phyloP scores from a whole-genome alignment of 495 filamentous ascomycete genomes.

The Hypomontagnella submonticulosa region DNA sequence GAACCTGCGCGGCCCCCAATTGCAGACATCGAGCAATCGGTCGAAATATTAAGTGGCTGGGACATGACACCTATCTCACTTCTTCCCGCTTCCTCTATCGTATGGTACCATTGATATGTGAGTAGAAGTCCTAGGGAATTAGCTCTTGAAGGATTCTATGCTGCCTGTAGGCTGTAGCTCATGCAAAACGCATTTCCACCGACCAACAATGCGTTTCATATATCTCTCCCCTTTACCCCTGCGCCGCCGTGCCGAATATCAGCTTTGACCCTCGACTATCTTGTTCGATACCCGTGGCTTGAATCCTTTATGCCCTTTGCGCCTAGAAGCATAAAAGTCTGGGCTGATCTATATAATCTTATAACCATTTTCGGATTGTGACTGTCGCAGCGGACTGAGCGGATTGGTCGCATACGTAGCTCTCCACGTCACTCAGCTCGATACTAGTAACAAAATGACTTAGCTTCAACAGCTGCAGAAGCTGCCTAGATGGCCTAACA shows the following conservation, averaged over 20 bases:
- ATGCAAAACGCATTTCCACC: constrained; percentile 20
- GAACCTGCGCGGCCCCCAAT: background rate
- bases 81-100: background rate
- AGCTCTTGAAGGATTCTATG: constrained; percentile 23
- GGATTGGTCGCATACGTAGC: constrained; percentile 13
- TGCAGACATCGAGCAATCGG: constrained; percentile 19
- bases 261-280: background rate
- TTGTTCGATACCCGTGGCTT: background rate
- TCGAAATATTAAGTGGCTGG: background rate
- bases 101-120: too few relatives aligned
- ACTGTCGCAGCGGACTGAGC: background rate
- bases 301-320: constrained; percentile 1
- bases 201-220: constrained; percentile 22
- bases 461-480: background rate
- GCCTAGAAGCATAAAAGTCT: constrained; percentile 1
- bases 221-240: background rate
- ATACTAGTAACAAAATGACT: background rate
- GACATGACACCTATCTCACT: background rate
- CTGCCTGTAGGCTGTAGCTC: constrained; percentile 2
- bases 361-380: constrained; percentile 15
- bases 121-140: too few relatives aligned
- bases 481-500: too few relatives aligned
- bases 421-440: constrained; percentile 1
- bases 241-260: background rate
- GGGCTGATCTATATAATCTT: constrained; percentile 14